These are phyloP conservation scores for Lactarius indigo DNA, from an alignment of 768 basidiomycete genomes.

Conservation along the genomic window DNA sequence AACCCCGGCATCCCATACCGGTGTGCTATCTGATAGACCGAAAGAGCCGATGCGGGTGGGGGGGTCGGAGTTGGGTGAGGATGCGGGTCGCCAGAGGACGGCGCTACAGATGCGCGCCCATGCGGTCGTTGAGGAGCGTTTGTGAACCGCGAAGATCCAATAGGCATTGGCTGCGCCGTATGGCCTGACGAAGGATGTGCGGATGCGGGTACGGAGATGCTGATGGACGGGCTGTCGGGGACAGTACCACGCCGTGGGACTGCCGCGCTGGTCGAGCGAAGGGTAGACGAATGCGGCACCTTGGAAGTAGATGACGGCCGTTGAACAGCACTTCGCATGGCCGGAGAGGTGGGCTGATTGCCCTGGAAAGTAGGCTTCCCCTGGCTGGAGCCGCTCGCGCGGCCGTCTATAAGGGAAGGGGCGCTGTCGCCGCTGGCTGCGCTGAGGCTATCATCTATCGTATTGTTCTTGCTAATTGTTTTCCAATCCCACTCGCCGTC, in stretches of 20 bases:
- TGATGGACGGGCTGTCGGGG: constrained; percentile 13
- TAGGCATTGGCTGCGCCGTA: constrained; percentile 39
- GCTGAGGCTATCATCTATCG: constrained; percentile 43
- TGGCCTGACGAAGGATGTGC: constrained; percentile 20
- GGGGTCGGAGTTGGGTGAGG: constrained; percentile 62
- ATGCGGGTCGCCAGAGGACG: constrained; percentile 59
- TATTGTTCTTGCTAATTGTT: constrained; percentile 42
- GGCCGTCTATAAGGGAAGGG: constrained; percentile 25
- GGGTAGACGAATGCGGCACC: constrained; percentile 14
- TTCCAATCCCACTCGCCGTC: constrained; percentile 70
- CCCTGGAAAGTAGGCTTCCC: constrained; percentile 23
- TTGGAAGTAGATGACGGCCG: constrained; percentile 14
- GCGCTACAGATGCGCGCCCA: constrained; percentile 28
- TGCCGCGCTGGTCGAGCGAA: constrained; percentile 12
- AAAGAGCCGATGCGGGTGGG: constrained; percentile 64
- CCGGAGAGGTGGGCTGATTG: background rate
- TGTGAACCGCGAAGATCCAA: constrained; percentile 45
- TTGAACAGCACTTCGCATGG: constrained; percentile 8
- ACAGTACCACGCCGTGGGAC: constrained; percentile 15
- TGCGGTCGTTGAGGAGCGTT: constrained; percentile 45
- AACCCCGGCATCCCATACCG: constrained; percentile 67
- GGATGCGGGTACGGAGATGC: constrained; percentile 1
- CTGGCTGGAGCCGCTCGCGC: constrained; percentile 21
- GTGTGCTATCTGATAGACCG: constrained; percentile 75
- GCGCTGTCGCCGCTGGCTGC: constrained; percentile 50